Base-by-base conservation (phyloP, 2,329 filamentous ascomycete genomes). In the Pyrenophora seminiperda region DNA sequence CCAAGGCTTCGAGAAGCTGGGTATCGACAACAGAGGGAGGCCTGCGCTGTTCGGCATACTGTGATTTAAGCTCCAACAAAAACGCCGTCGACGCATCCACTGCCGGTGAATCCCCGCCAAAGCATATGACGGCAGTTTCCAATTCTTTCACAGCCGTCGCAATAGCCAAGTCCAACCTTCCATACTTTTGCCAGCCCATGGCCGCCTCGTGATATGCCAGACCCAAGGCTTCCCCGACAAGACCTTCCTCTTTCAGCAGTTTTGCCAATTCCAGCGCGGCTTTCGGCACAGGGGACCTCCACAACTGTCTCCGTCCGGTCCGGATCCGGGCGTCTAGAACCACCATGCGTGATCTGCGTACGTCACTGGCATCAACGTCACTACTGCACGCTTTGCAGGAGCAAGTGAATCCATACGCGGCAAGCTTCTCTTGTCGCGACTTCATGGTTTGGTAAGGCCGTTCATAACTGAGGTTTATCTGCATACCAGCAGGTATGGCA, bases 401-500 rank as follows among this genome's bases (percentile, higher is more conserved):
- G 31, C 62, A 66, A 0, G 18, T 46, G 13, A 66, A 66, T 0
- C 62, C 58, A 22, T 64, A 66, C 0, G 65, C 61, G 1, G 51
- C 33, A 18, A 67, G 50, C 20, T 68, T 57, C 13, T 50, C 40
- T 2, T 47, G 56, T 7, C 70, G 59, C n/a, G 53, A 44, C 2
- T 22, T 46, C 7, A 42, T 44, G 7, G 47, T 41, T 20, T 59
- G 47, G 18, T 67, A 59, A 17, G 68, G 58, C 5, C 61, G 58
- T 30, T 63, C 53, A 47, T 73, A 73, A 9, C 61, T 67, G 3
- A 68, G 50, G 1, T 51, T 53, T n/a, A 73, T 54, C 50, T 74
- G 69, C 15, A 69, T 60, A 15, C 64, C 58, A n/a, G 56, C 54
- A 0, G 49, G 41, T 19, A 74, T 69, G 10, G 58, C 59, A 6